Evolutionary conservation across 768 basidiomycete species (phyloP).

Genomic region (Mrakia frigida): DNA sequence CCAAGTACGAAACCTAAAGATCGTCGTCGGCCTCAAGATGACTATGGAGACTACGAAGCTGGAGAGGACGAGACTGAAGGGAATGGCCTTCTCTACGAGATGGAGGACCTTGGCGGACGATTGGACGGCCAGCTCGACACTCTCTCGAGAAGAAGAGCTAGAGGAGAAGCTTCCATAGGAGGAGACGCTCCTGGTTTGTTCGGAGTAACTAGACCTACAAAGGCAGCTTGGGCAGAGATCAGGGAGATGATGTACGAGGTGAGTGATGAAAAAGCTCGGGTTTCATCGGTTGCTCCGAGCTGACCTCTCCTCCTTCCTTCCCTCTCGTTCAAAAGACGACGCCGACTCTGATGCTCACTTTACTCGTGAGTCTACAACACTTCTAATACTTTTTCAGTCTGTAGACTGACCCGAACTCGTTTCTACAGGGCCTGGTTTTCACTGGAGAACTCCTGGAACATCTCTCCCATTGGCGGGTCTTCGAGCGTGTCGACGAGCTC

Average conservation of each 20-base stretch:
- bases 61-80: conserved; percentile 14
- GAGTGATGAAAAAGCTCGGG: conserved; percentile 23
- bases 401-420: neutral
- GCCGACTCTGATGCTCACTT: conserved; percentile 77
- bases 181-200: conserved; percentile 17
- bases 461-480: conserved; percentile 87
- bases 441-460: conserved; percentile 85
- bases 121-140: conserved; percentile 14
- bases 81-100: conserved; percentile 25
- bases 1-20: neutral
- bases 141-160: neutral
- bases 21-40: neutral
- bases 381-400: neutral
- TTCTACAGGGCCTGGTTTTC: conserved; percentile 61
- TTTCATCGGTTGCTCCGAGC: conserved; percentile 32
- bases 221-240: conserved; percentile 34
- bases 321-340: conserved; percentile 56
- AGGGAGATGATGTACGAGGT: conserved; percentile 41
- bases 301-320: conserved; percentile 28
- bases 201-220: conserved; percentile 7
- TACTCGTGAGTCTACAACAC: conserved; percentile 45
- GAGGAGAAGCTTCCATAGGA: conserved; percentile 24
- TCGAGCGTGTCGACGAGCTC: conserved; percentile 84
- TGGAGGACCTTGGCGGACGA: conserved; percentile 24
- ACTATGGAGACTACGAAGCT: conserved; percentile 14